Percentiles rank a stretch among this genome's conserved stretches.
phyloP scores from a whole-genome alignment of 2,329 filamentous ascomycete genomes.

The Zasmidium angulare region DNA sequence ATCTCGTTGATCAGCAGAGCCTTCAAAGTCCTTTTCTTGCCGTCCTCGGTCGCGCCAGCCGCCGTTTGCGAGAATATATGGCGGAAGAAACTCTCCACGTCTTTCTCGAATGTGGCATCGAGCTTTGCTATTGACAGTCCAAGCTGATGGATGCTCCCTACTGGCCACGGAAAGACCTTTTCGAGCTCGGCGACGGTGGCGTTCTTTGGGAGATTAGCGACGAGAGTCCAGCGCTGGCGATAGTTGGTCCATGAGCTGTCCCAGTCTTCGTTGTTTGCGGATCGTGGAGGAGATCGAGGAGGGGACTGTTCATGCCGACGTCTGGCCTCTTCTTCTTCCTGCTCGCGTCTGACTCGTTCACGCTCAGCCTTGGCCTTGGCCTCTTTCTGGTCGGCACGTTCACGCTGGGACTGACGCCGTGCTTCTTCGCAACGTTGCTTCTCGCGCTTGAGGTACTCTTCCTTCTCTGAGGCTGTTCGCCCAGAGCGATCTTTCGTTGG shows the following conservation, averaged over 20 bases:
- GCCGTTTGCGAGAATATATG: neutral
- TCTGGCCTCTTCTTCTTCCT: neutral
- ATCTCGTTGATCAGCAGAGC: neutral
- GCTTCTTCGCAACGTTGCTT: neutral
- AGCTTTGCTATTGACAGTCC: neutral
- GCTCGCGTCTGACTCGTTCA: neutral
- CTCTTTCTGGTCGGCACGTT: neutral
- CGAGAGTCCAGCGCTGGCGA: neutral
- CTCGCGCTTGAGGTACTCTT: neutral
- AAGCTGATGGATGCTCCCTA: neutral
- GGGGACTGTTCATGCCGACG: neutral
- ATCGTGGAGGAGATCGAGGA: neutral
- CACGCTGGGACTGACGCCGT: conserved; percentile 1
- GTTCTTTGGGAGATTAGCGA: neutral
- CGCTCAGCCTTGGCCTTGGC: neutral
- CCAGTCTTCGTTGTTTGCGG: neutral
- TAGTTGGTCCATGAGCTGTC: neutral
- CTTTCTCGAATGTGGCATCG: neutral
- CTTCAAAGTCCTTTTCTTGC: neutral
- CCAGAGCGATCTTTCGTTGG: too few species aligned
- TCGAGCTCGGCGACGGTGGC: neutral
- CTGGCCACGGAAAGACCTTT: neutral
- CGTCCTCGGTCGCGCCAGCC: neutral
- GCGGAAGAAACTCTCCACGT: neutral
- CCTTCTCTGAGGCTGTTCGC: neutral